Base-by-base conservation (phyloP, 2,329 filamentous ascomycete species). In the Nothopassalora personata region DNA sequence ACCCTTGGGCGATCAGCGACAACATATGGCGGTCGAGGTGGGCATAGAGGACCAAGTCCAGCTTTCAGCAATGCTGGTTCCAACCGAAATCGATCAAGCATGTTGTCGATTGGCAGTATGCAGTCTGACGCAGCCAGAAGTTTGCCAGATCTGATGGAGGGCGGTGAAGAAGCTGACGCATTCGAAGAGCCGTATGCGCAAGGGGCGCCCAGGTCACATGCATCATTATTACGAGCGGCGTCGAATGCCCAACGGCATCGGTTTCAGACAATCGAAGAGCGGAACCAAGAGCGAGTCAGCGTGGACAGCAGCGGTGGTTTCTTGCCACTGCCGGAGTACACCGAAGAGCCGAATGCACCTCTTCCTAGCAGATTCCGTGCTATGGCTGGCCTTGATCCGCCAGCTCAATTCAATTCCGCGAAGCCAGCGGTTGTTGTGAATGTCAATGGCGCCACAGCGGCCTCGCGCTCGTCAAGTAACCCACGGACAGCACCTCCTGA, bases 291-390 rank as follows among this genome's bases (percentile, higher is more conserved):
- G 34, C 64, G 67, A 33, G 61, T 66, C 48, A 68, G 66, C 51
- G 61, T 61, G 0, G 89, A 92, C 70, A 88, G 88, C 9, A 88
- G 90, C 68, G 89, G 90, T 66, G 91, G 88, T 84, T 87, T 90
- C n/a, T 86, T 90, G 10, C 88, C 89, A 5, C 88, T 90, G 27
- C 90, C 90, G 3, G 88, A 89, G 1, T 94, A 94, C 67, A 83
- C 85, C 33, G 83, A 85, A 61, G 85, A 89, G 2, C 72, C 75
- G 4, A 72, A 78, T 53, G 70, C 72, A 45, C 72, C 72, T 34
- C 57, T 74, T 2, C 72, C 72, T 7, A 68, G 70, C 43, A 66
- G 71, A 6, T 74, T 72, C 47, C 64, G 72, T 19, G 70, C 68
- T 5, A 65, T 74, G 64, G 72, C 72, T 55, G 72, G 72, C 0